Conservation (phyloP, 768 basidiomycete species). For the Daedaleopsis nitida region DNA sequence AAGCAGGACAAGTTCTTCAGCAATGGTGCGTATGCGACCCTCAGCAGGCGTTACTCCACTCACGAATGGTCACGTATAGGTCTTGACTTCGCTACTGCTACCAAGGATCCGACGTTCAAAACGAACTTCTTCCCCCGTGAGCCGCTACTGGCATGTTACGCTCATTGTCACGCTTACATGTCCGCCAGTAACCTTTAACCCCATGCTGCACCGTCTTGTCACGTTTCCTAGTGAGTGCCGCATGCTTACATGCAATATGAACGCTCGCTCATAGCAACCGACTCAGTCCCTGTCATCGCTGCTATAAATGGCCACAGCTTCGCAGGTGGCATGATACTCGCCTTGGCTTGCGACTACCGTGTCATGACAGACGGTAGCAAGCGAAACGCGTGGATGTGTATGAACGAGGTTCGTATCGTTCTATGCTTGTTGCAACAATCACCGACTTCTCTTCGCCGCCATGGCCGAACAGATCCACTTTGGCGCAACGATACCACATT, state of each 20-base stretch:
- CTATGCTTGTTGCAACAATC: not conserved
- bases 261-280: not conserved
- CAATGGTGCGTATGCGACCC: conserved; percentile 54
- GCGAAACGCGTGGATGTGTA: conserved; percentile 82
- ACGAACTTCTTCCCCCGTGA: conserved; percentile 68
- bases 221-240: conserved; percentile 68
- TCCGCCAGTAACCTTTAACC: conserved; percentile 69
- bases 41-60: not conserved
- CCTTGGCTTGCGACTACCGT: conserved; percentile 85
- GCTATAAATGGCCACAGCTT: conserved; percentile 87
- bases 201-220: conserved; percentile 66
- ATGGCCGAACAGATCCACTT: conserved; percentile 64
- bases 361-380: conserved; percentile 83
- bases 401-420: conserved; percentile 75
- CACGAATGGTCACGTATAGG: conserved; percentile 39
- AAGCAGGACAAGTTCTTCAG: conserved; percentile 89
- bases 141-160: conserved; percentile 16
- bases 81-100: conserved; percentile 59
- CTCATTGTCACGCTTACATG: not conserved
- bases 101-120: conserved; percentile 58
- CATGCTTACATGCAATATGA: not conserved
- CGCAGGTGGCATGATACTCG: conserved; percentile 80
- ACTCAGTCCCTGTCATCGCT: conserved; percentile 71
- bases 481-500: conserved; percentile 77
- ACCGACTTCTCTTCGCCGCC: not conserved